Evolutionary conservation across 2,329 filamentous ascomycete species (phyloP).

Genomic region (Stagonosporopsis chrysanthemi): DNA sequence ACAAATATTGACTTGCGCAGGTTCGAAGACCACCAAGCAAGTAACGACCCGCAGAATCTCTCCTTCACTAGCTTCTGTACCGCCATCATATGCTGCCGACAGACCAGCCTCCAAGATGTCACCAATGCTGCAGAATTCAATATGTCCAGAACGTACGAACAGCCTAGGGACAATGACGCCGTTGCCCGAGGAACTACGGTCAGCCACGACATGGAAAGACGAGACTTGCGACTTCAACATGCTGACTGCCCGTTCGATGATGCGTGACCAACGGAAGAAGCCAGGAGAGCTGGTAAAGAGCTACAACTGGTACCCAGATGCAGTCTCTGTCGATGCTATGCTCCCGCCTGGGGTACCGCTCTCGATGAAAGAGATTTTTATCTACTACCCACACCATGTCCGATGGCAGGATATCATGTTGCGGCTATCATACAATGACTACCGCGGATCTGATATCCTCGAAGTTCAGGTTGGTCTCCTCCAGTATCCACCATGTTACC

Average conservation of each 20-base stretch:
- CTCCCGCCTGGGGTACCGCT: conserved; percentile 37
- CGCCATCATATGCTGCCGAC: no score
- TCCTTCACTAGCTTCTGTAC: no score
- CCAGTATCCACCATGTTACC: background rate
- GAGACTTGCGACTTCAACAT: background rate
- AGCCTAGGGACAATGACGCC: no score
- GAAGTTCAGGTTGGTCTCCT: conserved; percentile 27
- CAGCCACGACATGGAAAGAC: background rate
- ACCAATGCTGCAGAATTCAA: no score
- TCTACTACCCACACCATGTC: conserved; percentile 41
- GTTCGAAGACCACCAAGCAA: background rate
- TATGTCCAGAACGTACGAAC: no score
- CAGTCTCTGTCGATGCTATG: conserved; percentile 29
- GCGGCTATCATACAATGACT: conserved; percentile 33
- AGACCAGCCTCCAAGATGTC: no score
- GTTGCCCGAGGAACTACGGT: no score
- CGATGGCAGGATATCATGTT: conserved; percentile 33
- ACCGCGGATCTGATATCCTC: conserved; percentile 28
- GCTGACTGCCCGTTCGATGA: background rate
- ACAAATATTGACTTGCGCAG: background rate
- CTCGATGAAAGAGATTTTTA: conserved; percentile 35
- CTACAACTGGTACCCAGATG: conserved; percentile 31
- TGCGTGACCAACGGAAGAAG: background rate
- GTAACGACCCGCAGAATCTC: no score
- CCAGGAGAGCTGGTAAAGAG: background rate